Percentiles rank a stretch among this genome's conserved stretches.
These are phyloP conservation scores for Rhizopus arrhizus DNA, from an alignment of 371 early-diverging fungal species.

Conservation along the genomic window DNA sequence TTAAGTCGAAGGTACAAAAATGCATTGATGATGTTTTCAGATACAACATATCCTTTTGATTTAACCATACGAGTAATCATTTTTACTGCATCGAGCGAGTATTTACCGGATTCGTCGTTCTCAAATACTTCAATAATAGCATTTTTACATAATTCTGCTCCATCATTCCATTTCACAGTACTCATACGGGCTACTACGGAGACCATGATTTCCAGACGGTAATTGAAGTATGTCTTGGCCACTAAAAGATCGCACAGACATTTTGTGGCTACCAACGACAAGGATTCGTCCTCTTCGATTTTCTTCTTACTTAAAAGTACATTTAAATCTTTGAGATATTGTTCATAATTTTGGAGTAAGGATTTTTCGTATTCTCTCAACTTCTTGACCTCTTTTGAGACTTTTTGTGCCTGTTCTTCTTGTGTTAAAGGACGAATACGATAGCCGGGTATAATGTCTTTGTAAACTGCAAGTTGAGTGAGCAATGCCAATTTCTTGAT, in stretches of 20 bases:
- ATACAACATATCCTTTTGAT: conserved; percentile 73
- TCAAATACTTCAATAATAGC: conserved; percentile 76
- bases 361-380: conserved; percentile 84
- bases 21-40: conserved; percentile 67
- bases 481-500: conserved; percentile 76
- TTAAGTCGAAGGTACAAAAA: conserved; percentile 80
- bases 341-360: conserved; percentile 79
- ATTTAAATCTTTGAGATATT: conserved; percentile 74
- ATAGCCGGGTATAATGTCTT: conserved; percentile 94
- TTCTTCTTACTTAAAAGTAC: conserved; percentile 32
- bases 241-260: conserved; percentile 80
- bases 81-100: conserved; percentile 82
- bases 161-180: conserved; percentile 53
- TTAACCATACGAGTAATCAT: conserved; percentile 85
- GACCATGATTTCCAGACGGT: conserved; percentile 83
- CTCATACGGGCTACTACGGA: conserved; percentile 77
- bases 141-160: conserved; percentile 74
- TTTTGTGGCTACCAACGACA: conserved; percentile 63
- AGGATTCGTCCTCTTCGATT: conserved; percentile 46
- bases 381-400: conserved; percentile 88
- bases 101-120: conserved; percentile 84
- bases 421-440: conserved; percentile 87
- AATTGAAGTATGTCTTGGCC: conserved; percentile 89
- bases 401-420: conserved; percentile 70
- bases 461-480: conserved; percentile 87